A percentile compares a stretch with the other conserved stretches of the same genome.
These are phyloP conservation scores for Mycocentrospora acerina DNA, from an alignment of 2,329 filamentous ascomycete genomes.

Conservation along the genomic window DNA sequence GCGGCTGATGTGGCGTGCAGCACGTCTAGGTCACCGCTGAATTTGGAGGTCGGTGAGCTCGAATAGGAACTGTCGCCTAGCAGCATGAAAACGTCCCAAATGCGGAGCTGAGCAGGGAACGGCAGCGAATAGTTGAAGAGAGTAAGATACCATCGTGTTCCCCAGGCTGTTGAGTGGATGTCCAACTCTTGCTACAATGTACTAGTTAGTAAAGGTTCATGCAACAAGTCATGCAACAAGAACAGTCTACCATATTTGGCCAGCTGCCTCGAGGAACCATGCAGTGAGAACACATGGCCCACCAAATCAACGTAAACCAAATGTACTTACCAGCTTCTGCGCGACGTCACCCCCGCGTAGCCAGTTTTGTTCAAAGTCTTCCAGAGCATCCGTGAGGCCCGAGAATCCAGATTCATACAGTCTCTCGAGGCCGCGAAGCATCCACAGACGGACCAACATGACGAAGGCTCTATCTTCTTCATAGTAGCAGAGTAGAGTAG, in stretches of 20 bases:
- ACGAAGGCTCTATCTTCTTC: conserved; percentile 93
- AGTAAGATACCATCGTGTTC: conserved; percentile 95
- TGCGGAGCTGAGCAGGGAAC: conserved; percentile 87
- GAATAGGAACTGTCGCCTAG: conserved; percentile 70
- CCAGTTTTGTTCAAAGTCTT: conserved; percentile 85
- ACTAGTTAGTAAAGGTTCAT: conserved; percentile 18
- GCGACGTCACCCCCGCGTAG: conserved; percentile 76
- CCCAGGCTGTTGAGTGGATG: conserved; percentile 89
- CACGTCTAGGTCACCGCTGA: conserved; percentile 72
- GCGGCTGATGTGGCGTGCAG: conserved; percentile 88
- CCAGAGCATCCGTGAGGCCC: conserved; percentile 81
- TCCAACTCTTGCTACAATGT: conserved; percentile 65
- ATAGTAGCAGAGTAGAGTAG: conserved; percentile 92
- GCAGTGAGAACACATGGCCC: neutral
- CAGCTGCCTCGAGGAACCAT: too few species aligned
- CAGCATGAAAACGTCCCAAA: conserved; percentile 98
- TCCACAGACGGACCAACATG: conserved; percentile 95
- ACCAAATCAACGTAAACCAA: neutral
- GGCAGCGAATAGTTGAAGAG: conserved; percentile 97
- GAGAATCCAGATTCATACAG: conserved; percentile 83
- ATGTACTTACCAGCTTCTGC: conserved; percentile 67
- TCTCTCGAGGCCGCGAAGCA: conserved; percentile 78
- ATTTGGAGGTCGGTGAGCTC: conserved; percentile 34
- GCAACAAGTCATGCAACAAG: neutral
- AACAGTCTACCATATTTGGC: neutral